Conservation (phyloP, 257 asterid species). For the Striga asiatica region DNA sequence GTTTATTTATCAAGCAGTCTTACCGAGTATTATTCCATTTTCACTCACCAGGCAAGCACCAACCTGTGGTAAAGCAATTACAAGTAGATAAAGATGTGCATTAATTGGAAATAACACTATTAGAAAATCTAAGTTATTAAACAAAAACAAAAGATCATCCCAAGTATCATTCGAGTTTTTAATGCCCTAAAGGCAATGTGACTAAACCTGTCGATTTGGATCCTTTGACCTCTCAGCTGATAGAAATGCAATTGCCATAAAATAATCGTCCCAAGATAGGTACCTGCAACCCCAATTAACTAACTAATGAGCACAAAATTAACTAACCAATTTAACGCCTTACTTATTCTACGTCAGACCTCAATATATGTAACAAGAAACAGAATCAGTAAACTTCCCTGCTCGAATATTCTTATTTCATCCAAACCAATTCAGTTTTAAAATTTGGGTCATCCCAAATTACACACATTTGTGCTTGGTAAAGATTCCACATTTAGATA, state of each 20-base stretch:
- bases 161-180: background rate
- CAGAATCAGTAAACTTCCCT: no score
- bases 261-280: conserved; percentile 89
- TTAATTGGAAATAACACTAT: background rate
- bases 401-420: no score
- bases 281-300: conserved; percentile 32
- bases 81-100: background rate
- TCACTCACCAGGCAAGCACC: conserved; percentile 98
- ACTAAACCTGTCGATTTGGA: conserved; percentile 83
- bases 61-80: conserved; percentile 36
- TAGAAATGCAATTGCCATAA: conserved; percentile 88
- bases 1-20: conserved; percentile 19
- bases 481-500: no score
- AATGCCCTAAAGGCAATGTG: background rate
- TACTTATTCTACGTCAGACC: no score
- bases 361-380: no score
- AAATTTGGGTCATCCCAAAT: no score
- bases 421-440: no score
- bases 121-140: background rate
- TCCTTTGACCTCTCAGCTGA: conserved; percentile 93
- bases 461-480: no score
- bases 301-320: background rate
- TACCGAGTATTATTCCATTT: conserved; percentile 80
- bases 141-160: background rate
- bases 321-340: background rate